Evolutionary conservation across 257 asterid species (phyloP).

Genomic region (Salvia rosmarinus): DNA sequence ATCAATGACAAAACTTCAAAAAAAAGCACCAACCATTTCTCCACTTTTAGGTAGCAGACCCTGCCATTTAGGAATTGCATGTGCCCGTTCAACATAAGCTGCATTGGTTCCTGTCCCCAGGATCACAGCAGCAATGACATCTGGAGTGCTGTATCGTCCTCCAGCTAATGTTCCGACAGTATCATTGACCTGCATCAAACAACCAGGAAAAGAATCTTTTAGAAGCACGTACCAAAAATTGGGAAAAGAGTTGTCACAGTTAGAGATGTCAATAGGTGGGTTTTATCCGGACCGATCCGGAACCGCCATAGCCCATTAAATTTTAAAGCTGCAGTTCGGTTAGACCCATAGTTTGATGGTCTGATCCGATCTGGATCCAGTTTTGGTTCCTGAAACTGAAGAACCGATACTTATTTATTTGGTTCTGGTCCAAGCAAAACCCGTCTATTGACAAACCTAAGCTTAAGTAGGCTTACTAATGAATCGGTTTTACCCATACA

Average conservation of each 20-base stretch:
- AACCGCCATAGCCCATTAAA: too few relatives aligned
- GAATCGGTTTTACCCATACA: too few relatives aligned
- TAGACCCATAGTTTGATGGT: too few relatives aligned
- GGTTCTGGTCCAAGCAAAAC: too few relatives aligned
- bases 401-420: too few relatives aligned
- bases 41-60: conserved; percentile 73
- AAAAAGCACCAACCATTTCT: conserved; percentile 65
- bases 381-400: too few relatives aligned
- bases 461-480: too few relatives aligned
- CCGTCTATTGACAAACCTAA: too few relatives aligned
- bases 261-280: too few relatives aligned
- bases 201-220: background rate
- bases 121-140: conserved; percentile 87
- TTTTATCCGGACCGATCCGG: too few relatives aligned
- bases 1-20: background rate
- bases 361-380: too few relatives aligned
- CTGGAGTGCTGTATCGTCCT: conserved; percentile 64
- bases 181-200: conserved; percentile 72
- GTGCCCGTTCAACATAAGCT: conserved; percentile 82
- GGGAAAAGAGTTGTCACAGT: background rate
- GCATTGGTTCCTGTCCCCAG: conserved; percentile 98
- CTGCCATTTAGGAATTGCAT: conserved; percentile 85
- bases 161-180: conserved; percentile 94
- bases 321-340: too few relatives aligned
- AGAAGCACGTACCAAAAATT: background rate